Base-by-base conservation (phyloP, 73 alveolate species). In the Uronychia setigera region DNA sequence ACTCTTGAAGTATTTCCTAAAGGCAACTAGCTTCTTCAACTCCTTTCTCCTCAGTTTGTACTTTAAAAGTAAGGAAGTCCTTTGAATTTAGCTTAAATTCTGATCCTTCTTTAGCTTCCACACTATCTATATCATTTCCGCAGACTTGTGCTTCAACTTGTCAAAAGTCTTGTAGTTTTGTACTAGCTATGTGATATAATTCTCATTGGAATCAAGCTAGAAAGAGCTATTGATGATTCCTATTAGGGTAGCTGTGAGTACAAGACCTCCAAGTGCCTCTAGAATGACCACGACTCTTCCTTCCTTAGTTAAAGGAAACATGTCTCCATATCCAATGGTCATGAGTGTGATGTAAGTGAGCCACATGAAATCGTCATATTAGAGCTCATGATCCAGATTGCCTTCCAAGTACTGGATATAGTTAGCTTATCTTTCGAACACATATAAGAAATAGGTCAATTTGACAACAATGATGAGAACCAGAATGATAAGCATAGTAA, bases 291-390 rank as follows among this genome's bases (percentile, higher is more conserved):
- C 58, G 1, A 76, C 32, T 31, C 81, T 76, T 31, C 81, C 81
- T 5, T 28, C 25, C 5, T 76, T 28, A 5, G 81, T 76, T 27
- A 26, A 30, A 76, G 81, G 81, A 28, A 28, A 76, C 59, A 76
- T 26, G 32, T 76, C 81, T 27, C 81, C 81, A 30, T 76, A 76
- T 29, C 81, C 81, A 26, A 76, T 32, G 25, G 81, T 76, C 29
- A 32, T 76, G 29, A 76, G 28, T 28, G 81, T 76, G 59, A 76
- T 76, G 59, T 28, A 25, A 5, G 81, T 76, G 59, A 76, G 58
- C 81, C 81, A 76, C 27, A 76, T 76, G 67, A 46, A 46, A 19
- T 46, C 67, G 67, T 46, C 67, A 5, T 11, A 19, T 46, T 46
- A 19, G n/a, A 11, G 67, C 19, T 46, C 5, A 5, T 46, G n/a